Percentiles rank a stretch among this genome's conserved stretches.
These are phyloP conservation scores for Aaosphaeria arxii DNA, from an alignment of 2,329 filamentous ascomycete genomes.

Conservation along the genomic window DNA sequence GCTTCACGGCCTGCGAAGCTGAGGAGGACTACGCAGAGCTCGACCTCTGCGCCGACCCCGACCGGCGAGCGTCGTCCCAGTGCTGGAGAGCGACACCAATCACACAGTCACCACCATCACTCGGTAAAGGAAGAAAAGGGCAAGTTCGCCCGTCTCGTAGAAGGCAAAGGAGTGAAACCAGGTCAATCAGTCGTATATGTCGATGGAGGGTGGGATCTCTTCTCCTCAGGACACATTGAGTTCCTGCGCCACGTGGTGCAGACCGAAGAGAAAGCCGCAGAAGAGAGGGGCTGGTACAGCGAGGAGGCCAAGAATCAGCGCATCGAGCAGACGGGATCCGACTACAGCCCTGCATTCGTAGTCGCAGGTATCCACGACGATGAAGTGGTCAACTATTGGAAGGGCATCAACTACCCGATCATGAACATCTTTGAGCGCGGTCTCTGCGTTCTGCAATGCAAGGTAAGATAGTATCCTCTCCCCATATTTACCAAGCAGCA, in stretches of 20 bases:
- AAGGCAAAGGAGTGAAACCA: slow-evolving; percentile 66
- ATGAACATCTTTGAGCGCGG: slow-evolving; percentile 99
- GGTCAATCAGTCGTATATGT: slow-evolving; percentile 91
- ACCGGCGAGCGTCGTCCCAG: slow-evolving; percentile 18
- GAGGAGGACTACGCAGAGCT: slow-evolving; percentile 29
- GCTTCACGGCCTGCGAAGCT: slow-evolving; percentile 46
- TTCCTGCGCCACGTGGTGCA: slow-evolving; percentile 78
- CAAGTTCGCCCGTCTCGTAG: slow-evolving; percentile 64
- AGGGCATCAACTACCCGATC: slow-evolving; percentile 97
- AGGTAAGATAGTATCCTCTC: slow-evolving; percentile 53
- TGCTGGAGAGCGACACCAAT: slow-evolving; percentile 22
- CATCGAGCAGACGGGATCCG: slow-evolving; percentile 59
- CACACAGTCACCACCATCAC: slow-evolving; percentile 38
- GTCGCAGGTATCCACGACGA: slow-evolving; percentile 94
- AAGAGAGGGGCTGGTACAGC: slow-evolving; percentile 70
- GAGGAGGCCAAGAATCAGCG: slow-evolving; percentile 63
- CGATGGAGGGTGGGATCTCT: slow-evolving; percentile 94
- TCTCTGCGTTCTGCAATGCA: slow-evolving; percentile 92
- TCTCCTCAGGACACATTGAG: slow-evolving; percentile 95
- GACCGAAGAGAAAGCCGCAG: slow-evolving; percentile 68
- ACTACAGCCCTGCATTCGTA: slow-evolving; percentile 83
- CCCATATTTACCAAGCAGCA: slow-evolving; percentile 3
- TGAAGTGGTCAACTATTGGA: slow-evolving; percentile 92
- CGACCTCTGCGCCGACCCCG: not conserved
- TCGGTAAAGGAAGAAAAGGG: slow-evolving; percentile 57